Percentiles rank a stretch among this genome's conserved stretches.
These are phyloP conservation scores for Trichoderma parareesei DNA, from an alignment of 495 filamentous ascomycete genomes.

Conservation along the genomic window DNA sequence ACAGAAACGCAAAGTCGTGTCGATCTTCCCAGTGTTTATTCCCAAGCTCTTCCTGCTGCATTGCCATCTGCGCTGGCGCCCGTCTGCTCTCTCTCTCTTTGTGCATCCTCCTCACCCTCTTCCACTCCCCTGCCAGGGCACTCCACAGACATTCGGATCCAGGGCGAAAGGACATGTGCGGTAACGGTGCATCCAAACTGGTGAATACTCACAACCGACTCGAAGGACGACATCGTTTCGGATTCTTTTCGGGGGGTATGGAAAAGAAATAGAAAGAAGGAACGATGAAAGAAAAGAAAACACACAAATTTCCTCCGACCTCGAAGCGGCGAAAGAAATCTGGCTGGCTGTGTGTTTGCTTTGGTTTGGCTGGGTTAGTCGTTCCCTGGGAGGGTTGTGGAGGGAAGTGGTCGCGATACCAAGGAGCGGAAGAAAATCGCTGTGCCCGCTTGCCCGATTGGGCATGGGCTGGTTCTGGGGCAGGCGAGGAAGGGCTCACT, in stretches of 20 bases:
- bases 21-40: not conserved
- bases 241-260: constrained; percentile 26
- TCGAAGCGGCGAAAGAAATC: not conserved
- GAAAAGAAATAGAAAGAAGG: constrained; percentile 20
- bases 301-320: constrained; percentile 9
- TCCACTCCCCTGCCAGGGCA: not conserved
- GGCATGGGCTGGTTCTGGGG: constrained; percentile 24
- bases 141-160: constrained; percentile 4
- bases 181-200: not conserved
- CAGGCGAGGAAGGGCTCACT: constrained; percentile 27
- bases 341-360: not conserved
- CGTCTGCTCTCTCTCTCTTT: not conserved
- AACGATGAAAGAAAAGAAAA: constrained; percentile 20
- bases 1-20: not conserved
- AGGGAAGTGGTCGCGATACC: constrained; percentile 24
- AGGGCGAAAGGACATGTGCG: constrained; percentile 2
- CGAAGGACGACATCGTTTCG: constrained; percentile 94
- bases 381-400: constrained; percentile 22
- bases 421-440: constrained; percentile 11
- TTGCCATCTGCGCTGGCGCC: not conserved
- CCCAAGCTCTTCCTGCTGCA: not conserved
- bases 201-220: constrained; percentile 77
- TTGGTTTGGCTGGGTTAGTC: constrained; percentile 24
- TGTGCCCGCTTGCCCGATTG: constrained; percentile 8
- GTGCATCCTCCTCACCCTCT: not conserved